These are phyloP conservation scores for Kwoniella botswanensis DNA, from an alignment of 768 basidiomycete species.

Conservation along the genomic window DNA sequence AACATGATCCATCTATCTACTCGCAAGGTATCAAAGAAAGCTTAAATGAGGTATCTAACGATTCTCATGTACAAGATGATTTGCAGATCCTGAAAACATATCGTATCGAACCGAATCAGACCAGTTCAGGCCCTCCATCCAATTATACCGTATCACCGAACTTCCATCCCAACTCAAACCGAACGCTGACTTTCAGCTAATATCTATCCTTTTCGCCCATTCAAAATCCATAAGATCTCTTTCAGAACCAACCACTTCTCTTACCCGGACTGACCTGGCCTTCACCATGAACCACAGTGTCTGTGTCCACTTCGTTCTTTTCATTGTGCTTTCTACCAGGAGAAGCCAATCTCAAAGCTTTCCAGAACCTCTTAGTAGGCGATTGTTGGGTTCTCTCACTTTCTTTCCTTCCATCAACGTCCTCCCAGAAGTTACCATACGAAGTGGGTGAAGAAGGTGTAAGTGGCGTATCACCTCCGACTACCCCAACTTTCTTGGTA, in stretches of 20 bases:
- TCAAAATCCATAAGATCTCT: not conserved
- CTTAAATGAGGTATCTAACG: too few species aligned
- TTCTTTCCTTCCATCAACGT: not conserved
- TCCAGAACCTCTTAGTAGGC: conserved; percentile 4
- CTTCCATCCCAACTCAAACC: too few species aligned
- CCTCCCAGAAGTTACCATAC: not conserved
- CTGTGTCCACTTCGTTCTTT: not conserved
- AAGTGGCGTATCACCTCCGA: not conserved
- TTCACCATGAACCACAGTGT: not conserved
- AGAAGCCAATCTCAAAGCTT: not conserved
- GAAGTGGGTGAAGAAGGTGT: conserved; percentile 4
- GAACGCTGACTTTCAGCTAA: too few species aligned
- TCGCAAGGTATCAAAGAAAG: not conserved
- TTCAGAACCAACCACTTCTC: not conserved
- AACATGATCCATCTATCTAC: not conserved
- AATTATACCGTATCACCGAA: too few species aligned
- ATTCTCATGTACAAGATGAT: too few species aligned
- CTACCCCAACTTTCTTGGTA: not conserved
- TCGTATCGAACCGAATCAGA: too few species aligned
- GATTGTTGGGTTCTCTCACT: not conserved
- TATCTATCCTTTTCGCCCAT: not conserved
- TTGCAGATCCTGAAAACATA: too few species aligned
- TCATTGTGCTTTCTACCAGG: conserved; percentile 1
- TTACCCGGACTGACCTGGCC: not conserved
- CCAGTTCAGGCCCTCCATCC: too few species aligned